Base-by-base conservation (phyloP, 2,329 filamentous ascomycete genomes). In the Neoarthrinium moseri region DNA sequence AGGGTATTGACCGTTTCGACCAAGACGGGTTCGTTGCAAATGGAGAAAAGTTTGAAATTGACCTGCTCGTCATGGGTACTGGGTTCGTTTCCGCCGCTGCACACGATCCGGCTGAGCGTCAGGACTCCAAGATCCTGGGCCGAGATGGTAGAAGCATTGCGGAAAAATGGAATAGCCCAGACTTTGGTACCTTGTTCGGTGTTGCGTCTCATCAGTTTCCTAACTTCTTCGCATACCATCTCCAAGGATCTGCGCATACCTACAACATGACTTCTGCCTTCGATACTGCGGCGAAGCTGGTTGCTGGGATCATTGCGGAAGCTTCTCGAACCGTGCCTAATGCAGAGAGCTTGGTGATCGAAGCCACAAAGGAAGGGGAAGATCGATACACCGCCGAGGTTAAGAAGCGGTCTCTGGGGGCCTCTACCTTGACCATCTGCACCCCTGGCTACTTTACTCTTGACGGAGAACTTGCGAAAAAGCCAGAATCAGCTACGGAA, bases 1-100 rank as follows among this genome's bases (percentile, higher is more conserved):
- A 66, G 37, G 72, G 74, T 4, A 55, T 78, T 8, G 58, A 68
- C 6, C 27, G 50, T 2, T 51, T 72, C 33, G 73, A 69, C 2
- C 43, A 53, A 24, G 59, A 49, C 3, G 71, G 73, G 1, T 53
- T 79, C 5, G 53, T 72, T 0, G 64, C 65, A 6, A 63, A 66
- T 32, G 68, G 62, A 15, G 49, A 61, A 22, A 63, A 71, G 21
- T 71, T 73, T 50, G 59, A 58, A 3, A 50, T 68, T 4, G 62
- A 66, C 27, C 26, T 51, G 6, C 33, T 58, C 10, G 36, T 58
- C 15, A 41, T 55, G 8, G 42, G 34, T 12, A 47, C 45, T 3
- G 45, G 45, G 6, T 46, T 38, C 20, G 13, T 22, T 17, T 18
- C 35, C 17, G 4, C 23, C 12, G 6, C 12, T 15, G 13, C 21